Evolutionary conservation across 129 eudicot genomes (phyloP).

Genomic region (Saposhnikovia divaricata): DNA sequence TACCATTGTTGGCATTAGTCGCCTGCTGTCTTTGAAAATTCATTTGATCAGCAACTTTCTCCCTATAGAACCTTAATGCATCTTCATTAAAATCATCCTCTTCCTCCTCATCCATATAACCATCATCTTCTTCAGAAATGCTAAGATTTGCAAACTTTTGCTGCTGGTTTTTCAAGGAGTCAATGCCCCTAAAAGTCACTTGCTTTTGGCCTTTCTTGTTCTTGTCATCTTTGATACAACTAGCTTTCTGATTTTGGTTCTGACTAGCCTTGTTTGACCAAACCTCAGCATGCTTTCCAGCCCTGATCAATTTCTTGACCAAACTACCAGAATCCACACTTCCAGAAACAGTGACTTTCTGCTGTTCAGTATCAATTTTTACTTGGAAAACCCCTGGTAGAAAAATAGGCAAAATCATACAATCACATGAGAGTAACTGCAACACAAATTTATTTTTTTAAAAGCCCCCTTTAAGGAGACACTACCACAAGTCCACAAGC

Average conservation of each 20-base stretch:
- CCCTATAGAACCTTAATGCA: constrained; percentile 23
- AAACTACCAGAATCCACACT: constrained; percentile 50
- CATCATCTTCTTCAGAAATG: constrained; percentile 41
- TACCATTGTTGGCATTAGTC: constrained; percentile 28
- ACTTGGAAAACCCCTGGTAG: constrained; percentile 66
- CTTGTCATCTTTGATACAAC: constrained; percentile 42
- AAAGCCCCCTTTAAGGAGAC: background rate
- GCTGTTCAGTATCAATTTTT: constrained; percentile 62
- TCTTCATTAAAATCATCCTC: constrained; percentile 32
- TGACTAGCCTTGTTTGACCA: constrained; percentile 52
- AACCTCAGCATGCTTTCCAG: constrained; percentile 72
- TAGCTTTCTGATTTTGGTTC: constrained; percentile 44
- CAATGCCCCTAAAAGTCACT: constrained; percentile 39
- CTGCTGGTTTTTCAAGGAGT: constrained; percentile 47
- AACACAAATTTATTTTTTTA: background rate
- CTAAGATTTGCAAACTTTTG: constrained; percentile 36
- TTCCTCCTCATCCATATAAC: constrained; percentile 25
- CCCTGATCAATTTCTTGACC: constrained; percentile 54
- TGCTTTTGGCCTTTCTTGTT: constrained; percentile 39
- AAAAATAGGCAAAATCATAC: background rate
- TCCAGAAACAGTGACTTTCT: constrained; percentile 73
- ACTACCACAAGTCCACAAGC: background rate
- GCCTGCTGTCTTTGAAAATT: constrained; percentile 43
- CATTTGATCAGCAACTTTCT: constrained; percentile 33
- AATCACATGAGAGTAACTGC: background rate